Conservation (phyloP, 371 early-diverging fungal genomes). For the Zancudomyces culisetae region DNA sequence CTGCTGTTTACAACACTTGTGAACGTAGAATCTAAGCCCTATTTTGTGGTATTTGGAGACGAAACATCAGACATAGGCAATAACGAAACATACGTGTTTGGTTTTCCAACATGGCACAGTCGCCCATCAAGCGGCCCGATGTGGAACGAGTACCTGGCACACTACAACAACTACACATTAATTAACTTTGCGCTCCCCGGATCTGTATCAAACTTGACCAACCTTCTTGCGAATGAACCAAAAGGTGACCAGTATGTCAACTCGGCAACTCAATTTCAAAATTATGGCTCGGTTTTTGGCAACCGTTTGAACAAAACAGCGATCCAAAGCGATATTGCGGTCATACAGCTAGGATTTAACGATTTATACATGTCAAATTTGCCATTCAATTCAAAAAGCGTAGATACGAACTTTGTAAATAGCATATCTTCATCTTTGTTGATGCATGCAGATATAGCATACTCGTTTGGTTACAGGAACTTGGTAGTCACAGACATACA, state of each 20-base stretch:
- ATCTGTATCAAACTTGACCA: slow-evolving; percentile 27
- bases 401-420: neutral
- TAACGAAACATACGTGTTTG: neutral
- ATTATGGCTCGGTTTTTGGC: slow-evolving; percentile 1
- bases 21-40: too few relatives aligned
- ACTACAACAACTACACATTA: slow-evolving; percentile 14
- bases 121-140: slow-evolving; percentile 33
- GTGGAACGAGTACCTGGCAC: slow-evolving; percentile 30
- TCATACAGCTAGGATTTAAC: slow-evolving; percentile 10
- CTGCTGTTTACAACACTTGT: too few relatives aligned
- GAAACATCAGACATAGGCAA: slow-evolving; percentile 2
- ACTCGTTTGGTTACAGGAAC: slow-evolving; percentile 2
- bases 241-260: slow-evolving; percentile 1
- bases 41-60: slow-evolving; percentile 1
- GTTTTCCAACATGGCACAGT: slow-evolving; percentile 14
- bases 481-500: slow-evolving; percentile 5
- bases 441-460: neutral
- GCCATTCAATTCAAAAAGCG: neutral
- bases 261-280: slow-evolving; percentile 3
- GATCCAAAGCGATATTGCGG: slow-evolving; percentile 3
- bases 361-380: slow-evolving; percentile 1
- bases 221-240: neutral
- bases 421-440: neutral
- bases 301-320: neutral
- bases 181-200: slow-evolving; percentile 30